A percentile compares a stretch with the other conserved stretches of the same genome.
phyloP scores from a whole-genome alignment of 2,329 filamentous ascomycete species.

The Penicillium brevicompactum region DNA sequence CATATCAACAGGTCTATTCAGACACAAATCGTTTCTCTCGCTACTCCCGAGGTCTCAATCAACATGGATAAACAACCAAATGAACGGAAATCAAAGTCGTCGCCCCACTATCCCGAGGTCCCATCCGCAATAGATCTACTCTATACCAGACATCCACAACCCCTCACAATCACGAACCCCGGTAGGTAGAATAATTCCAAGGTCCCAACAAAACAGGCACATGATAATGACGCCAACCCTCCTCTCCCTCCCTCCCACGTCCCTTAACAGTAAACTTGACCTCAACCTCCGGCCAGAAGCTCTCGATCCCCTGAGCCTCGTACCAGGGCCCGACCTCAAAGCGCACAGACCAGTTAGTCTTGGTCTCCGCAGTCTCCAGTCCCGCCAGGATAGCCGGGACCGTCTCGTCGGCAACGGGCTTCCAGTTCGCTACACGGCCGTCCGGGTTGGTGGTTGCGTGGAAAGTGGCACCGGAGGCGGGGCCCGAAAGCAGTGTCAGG shows the following conservation, averaged over 20 bases:
- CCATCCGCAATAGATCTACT: neutral
- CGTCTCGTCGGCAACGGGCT: constrained; percentile 27
- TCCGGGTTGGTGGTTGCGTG: constrained; percentile 47
- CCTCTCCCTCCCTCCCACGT: constrained; percentile 40
- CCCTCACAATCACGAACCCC: constrained; percentile 38
- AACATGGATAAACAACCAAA: neutral
- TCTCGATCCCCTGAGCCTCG: constrained; percentile 48
- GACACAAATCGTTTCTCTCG: too few species aligned
- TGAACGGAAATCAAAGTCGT: neutral
- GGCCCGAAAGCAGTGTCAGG: constrained; percentile 61
- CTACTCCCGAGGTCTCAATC: too few species aligned
- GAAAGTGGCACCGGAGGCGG: constrained; percentile 33
- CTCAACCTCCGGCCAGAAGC: constrained; percentile 55
- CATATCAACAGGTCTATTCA: too few species aligned
- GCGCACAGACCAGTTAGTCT: constrained; percentile 49
- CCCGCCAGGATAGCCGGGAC: constrained; percentile 34
- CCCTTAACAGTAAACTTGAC: constrained; percentile 53
- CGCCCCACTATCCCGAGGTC: neutral
- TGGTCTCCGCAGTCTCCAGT: constrained; percentile 39
- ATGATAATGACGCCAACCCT: constrained; percentile 53
- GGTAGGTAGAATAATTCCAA: constrained; percentile 55
- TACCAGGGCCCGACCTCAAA: constrained; percentile 52
- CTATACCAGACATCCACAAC: neutral
- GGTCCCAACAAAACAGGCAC: constrained; percentile 54
- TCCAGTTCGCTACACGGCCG: constrained; percentile 50